phyloP scores from a whole-genome alignment of 768 basidiomycete species.

The Rhizopogon roseolus region DNA sequence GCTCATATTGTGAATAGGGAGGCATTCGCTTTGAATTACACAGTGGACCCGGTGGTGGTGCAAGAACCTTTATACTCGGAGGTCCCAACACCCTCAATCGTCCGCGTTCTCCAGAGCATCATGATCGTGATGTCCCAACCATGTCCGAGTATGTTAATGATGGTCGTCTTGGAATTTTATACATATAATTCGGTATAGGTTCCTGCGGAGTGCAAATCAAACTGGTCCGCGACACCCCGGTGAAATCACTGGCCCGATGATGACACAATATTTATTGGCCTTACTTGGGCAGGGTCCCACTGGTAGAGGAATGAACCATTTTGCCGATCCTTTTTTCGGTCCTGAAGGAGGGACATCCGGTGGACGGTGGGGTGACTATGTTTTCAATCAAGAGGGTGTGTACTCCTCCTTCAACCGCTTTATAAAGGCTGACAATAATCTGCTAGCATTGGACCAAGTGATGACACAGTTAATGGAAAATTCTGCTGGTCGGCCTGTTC shows the following conservation, averaged over 20 bases:
- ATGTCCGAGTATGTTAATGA: slow-evolving; percentile 47
- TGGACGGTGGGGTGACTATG: slow-evolving; percentile 86
- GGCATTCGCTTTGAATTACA: slow-evolving; percentile 34
- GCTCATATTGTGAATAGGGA: slow-evolving; percentile 11
- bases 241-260: slow-evolving; percentile 53
- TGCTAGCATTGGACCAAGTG: slow-evolving; percentile 73
- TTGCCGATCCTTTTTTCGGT: slow-evolving; percentile 39
- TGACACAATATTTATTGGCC: slow-evolving; percentile 71
- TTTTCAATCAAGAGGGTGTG: slow-evolving; percentile 84
- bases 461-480: slow-evolving; percentile 87
- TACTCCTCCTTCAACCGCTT: neutral
- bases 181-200: slow-evolving; percentile 21
- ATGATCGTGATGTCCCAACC: slow-evolving; percentile 29
- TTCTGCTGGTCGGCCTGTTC: slow-evolving; percentile 69
- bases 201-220: slow-evolving; percentile 24
- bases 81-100: slow-evolving; percentile 23
- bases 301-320: slow-evolving; percentile 35
- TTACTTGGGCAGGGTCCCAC: slow-evolving; percentile 38
- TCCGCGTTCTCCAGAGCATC: slow-evolving; percentile 15
- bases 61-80: slow-evolving; percentile 34
- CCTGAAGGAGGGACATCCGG: slow-evolving; percentile 35
- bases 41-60: slow-evolving; percentile 20
- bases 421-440: slow-evolving; percentile 5
- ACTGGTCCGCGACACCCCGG: slow-evolving; percentile 20
- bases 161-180: neutral